A percentile compares a stretch with the other conserved stretches of the same genome.
phyloP scores from a whole-genome alignment of 257 asterid genomes.

The Anisodus tanguticus region DNA sequence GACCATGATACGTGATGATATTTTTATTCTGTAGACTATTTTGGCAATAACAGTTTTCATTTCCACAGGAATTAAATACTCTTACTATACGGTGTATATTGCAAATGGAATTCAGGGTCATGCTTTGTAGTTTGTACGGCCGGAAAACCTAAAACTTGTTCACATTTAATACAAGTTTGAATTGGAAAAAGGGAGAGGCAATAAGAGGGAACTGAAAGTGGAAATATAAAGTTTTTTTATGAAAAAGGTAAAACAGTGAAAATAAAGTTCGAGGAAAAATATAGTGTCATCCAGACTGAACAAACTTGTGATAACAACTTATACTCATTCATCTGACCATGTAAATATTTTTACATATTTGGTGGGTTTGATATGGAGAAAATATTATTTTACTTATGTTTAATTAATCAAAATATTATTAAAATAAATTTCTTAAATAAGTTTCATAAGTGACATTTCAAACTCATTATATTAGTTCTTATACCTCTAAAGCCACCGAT shows the following conservation, averaged over 20 bases:
- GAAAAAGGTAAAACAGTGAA: too few relatives aligned
- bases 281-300: not conserved
- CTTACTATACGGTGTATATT: conserved; percentile 8
- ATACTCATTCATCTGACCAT: too few relatives aligned
- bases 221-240: too few relatives aligned
- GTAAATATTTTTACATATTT: too few relatives aligned
- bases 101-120: not conserved
- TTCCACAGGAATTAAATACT: not conserved
- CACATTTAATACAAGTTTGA: conserved; percentile 6
- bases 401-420: too few relatives aligned
- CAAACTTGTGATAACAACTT: not conserved
- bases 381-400: too few relatives aligned
- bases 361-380: too few relatives aligned
- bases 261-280: not conserved
- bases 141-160: not conserved
- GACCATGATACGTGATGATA: not conserved
- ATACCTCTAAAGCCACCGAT: not conserved
- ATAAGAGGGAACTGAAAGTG: not conserved
- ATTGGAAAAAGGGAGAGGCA: not conserved
- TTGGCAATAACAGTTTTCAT: not conserved
- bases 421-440: not conserved
- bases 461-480: not conserved
- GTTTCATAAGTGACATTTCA: not conserved
- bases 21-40: not conserved
- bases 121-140: not conserved